Base-by-base conservation (phyloP, 805 yeast species). In the Candida tibetensis region DNA sequence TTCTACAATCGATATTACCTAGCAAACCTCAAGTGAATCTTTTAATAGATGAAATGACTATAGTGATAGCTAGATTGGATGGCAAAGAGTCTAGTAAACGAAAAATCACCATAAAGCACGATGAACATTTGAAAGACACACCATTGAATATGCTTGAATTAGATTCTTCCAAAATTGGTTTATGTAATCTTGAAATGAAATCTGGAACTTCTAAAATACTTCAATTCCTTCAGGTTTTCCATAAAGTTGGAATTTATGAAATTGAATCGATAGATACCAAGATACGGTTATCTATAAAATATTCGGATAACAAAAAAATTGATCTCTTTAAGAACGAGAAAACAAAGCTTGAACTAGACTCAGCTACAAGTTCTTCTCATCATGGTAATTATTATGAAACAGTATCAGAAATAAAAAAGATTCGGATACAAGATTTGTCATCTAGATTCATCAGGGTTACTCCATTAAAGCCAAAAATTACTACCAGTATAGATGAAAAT, bases 381-480 rank as follows among this genome's bases (percentile, higher is more conserved):
- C 32, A 29, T 13, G 28, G 28, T 7, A 25, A 13, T 10, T 29
- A 28, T 4, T 35, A 28, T 15, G 7, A 22, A 3, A n/a, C 4
- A 5, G 10, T 21, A 2, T 13, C 23, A 3, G 38, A 26, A 7
- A 28, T 18, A 3, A 19, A 6, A 12, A 10, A 16, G 3, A 22
- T n/a, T 16, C 12, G 9, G 14, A 12, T 35, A 5, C n/a, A 17
- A 8, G 33, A 29, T 9, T 8, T 28, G 7, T 22, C 14, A 4
- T 29, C 38, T 6, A 15, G 33, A 19, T 14, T 15, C 7, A 21
- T 35, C 16, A 29, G 23, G 21, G 19, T 35, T n/a, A 28, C 33
- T 4, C 32, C 38, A 10, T 17, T 59, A 4, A 54, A 48, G 25
- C 72, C 72, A 9, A 44, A 52, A 4, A 36, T 64, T 0, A 14